phyloP scores from a whole-genome alignment of 148 eudicot genomes.

The Spergularia marina region DNA sequence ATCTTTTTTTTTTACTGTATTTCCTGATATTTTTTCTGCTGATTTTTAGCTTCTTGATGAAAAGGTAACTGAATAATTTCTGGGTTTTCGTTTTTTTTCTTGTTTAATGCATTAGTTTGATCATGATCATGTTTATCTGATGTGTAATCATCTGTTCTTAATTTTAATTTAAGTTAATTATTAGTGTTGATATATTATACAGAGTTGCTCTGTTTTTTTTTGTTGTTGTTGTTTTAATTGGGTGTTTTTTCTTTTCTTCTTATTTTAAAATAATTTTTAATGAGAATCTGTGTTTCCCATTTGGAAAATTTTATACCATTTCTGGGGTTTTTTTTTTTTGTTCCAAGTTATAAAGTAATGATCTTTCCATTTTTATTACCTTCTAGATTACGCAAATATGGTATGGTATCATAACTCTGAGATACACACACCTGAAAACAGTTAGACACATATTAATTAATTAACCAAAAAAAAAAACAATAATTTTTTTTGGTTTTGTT shows the following conservation, averaged over 20 bases:
- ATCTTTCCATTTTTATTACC: neutral
- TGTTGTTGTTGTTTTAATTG: neutral
- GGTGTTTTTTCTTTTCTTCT: too few species aligned
- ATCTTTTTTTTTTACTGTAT: neutral
- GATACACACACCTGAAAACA: neutral
- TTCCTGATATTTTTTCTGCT: neutral
- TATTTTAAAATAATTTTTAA: too few species aligned
- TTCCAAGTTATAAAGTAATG: neutral
- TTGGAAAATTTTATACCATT: slow-evolving; percentile 20
- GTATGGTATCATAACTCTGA: too few species aligned
- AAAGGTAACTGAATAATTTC: neutral
- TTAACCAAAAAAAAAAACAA: neutral
- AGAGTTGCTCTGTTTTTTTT: slow-evolving; percentile 14
- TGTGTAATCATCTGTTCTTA: neutral
- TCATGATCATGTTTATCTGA: neutral
- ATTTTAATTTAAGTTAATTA: neutral
- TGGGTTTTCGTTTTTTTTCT: neutral
- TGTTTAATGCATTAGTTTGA: slow-evolving; percentile 2
- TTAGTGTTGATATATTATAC: neutral
- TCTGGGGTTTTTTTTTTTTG: slow-evolving; percentile 6
- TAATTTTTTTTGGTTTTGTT: neutral
- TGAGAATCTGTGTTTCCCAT: neutral
- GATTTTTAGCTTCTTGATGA: neutral
- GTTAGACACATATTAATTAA: slow-evolving; percentile 4
- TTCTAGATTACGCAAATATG: too few species aligned